phyloP scores from a whole-genome alignment of 140 eudicot species.

The Stevia rebaudiana region DNA sequence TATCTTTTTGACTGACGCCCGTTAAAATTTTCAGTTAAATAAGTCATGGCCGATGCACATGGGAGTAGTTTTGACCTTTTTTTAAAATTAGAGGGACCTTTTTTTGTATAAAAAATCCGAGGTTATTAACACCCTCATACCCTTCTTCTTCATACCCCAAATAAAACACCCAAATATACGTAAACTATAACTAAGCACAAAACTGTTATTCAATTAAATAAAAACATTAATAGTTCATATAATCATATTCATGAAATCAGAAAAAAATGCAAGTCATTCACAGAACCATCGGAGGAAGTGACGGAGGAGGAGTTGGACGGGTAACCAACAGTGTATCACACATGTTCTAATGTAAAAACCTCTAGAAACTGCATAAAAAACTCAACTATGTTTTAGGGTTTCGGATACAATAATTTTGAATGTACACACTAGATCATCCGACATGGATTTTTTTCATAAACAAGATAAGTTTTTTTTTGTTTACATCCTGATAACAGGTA shows the following conservation, averaged over 20 bases:
- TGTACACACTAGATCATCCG: neutral
- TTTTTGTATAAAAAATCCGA: too few species aligned
- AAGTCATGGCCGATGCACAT: too few species aligned
- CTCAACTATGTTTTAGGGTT: conserved; percentile 3
- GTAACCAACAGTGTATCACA: neutral
- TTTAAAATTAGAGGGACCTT: too few species aligned
- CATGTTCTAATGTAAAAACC: neutral
- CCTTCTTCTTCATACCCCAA: too few species aligned
- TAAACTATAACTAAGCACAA: too few species aligned
- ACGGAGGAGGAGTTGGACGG: conserved; percentile 28
- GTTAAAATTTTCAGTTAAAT: too few species aligned
- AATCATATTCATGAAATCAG: neutral
- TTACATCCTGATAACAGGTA: conserved; percentile 2
- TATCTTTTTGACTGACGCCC: too few species aligned
- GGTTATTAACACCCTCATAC: too few species aligned
- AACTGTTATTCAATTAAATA: neutral
- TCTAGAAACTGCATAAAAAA: neutral
- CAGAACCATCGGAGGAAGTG: conserved; percentile 24
- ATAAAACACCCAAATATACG: too few species aligned
- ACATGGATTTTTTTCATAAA: neutral
- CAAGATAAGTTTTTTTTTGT: conserved; percentile 1
- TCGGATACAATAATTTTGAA: conserved; percentile 3
- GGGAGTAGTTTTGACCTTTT: too few species aligned
- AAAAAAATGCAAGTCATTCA: conserved; percentile 23
- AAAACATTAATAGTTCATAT: neutral